Evolutionary conservation across 2,329 filamentous ascomycete genomes (phyloP), one percentile per base, ranked within the genome.

Genomic region (Trichoderma gracile): DNA sequence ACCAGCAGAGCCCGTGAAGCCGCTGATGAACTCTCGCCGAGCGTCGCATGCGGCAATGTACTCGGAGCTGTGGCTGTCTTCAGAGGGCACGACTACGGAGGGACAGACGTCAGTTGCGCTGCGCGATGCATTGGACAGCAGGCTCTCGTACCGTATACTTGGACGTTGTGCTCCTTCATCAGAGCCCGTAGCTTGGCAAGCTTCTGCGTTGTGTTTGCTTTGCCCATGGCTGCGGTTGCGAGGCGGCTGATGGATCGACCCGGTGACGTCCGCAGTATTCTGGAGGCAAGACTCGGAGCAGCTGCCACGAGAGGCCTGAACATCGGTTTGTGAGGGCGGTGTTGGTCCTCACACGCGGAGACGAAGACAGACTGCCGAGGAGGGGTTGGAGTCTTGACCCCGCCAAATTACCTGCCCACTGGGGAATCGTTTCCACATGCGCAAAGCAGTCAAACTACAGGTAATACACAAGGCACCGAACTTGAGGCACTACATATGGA

Each of bases 21-120:
- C 94, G 67, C 88, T 93, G 71, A 99, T 96, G 73, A 89, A 97
- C 74, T 89, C 92, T 81, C 95, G 89, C 70, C 95, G 88, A 67
- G 86, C 93, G 80, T 99, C 95, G 75, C 92, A 97, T n/a, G 89
- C 88, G 57, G 95, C 95, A 76, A 97, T 97, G 78, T 99, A 99
- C 80, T 99, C 95, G 70, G 94, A 98, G 70, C 94, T 92, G 76
- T 99, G 95, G 74, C 92, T 94, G 76, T 99, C 95, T 84, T 98
- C 95, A 40, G 94, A 97, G 0, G 95, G 95, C 7, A 98, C 86
- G 74, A 99, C 94, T 98, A 75, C 62, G 61, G 40, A 45, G 55
- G 60, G 8, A 33, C 19, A 38, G 6, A 23, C 23, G 52, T 63
- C 21, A 50, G 54, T 70, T 70, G 67, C 62, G 69, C 33, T 68